Percentiles rank a stretch among this genome's conserved stretches.
Evolutionary conservation across 2,329 filamentous ascomycete genomes (phyloP).

Genomic region (Paecilomyces formosus): DNA sequence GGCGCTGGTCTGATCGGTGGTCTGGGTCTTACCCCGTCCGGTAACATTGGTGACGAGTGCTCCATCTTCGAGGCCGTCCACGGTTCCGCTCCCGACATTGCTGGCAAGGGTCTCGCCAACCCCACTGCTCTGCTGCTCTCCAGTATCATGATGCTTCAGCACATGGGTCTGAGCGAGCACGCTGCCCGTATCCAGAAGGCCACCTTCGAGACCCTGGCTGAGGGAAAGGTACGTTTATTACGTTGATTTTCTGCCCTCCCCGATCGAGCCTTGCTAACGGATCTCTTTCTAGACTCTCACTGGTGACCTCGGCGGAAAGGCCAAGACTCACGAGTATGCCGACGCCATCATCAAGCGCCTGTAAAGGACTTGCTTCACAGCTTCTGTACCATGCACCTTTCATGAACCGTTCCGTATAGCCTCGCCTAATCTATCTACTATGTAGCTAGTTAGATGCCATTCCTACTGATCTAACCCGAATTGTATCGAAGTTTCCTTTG

Average conservation of each 20-base stretch:
- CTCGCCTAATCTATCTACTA: slow-evolving; percentile 20
- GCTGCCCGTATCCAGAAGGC: slow-evolving; percentile 86
- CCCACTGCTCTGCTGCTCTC: slow-evolving; percentile 90
- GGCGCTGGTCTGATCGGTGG: slow-evolving; percentile 97
- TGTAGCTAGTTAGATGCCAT: slow-evolving; percentile 23
- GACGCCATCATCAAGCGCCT: slow-evolving; percentile 74
- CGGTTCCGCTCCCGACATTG: slow-evolving; percentile 93
- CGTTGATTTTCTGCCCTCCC: background rate
- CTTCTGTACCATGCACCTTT: slow-evolving; percentile 24
- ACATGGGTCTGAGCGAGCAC: slow-evolving; percentile 86
- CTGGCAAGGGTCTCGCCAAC: slow-evolving; percentile 92
- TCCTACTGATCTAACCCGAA: slow-evolving; percentile 5
- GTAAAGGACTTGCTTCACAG: slow-evolving; percentile 23
- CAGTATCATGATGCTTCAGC: slow-evolving; percentile 99
- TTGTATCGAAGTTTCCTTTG: slow-evolving; percentile 6
- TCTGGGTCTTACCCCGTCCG: slow-evolving; percentile 91
- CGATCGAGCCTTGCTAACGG: slow-evolving; percentile 7
- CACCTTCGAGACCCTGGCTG: slow-evolving; percentile 87
- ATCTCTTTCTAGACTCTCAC: slow-evolving; percentile 58
- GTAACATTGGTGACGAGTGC: slow-evolving; percentile 98
- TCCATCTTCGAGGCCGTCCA: slow-evolving; percentile 99
- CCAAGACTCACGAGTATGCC: slow-evolving; percentile 93
- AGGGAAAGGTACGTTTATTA: slow-evolving; percentile 68
- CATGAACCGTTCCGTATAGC: slow-evolving; percentile 29
- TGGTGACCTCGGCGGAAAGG: slow-evolving; percentile 90